Conservation (phyloP, 106 monocot genomes). For the Ottelia alismoides region DNA sequence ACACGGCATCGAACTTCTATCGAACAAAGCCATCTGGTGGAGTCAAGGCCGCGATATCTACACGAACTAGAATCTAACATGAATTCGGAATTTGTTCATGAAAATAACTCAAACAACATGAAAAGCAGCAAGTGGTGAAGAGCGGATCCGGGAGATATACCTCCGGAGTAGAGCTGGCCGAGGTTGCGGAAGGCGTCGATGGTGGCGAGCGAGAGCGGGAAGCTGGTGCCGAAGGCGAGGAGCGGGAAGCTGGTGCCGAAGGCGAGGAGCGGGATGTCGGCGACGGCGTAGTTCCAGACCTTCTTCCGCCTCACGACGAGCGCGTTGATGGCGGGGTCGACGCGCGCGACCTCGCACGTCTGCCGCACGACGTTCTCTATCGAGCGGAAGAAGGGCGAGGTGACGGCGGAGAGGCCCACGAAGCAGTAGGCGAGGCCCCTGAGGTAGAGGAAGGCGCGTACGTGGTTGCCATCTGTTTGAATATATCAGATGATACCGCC, state of each 20-base stretch:
- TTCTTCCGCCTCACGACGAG: constrained; percentile 31
- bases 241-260: constrained; percentile 91
- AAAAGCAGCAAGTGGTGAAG: no score
- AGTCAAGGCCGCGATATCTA: no score
- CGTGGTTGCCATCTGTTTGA: no score
- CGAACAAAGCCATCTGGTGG: no score
- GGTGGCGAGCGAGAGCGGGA: constrained; percentile 84
- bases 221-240: no score
- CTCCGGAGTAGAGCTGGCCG: constrained; percentile 68
- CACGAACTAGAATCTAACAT: no score
- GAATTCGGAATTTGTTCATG: no score
- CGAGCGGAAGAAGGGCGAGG: constrained; percentile 53
- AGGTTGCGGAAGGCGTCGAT: constrained; percentile 68
- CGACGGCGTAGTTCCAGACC: constrained; percentile 69
- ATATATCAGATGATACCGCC: no score
- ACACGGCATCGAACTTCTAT: no score
- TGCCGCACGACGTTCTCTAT: constrained; percentile 80
- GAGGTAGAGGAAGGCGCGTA: constrained; percentile 30
- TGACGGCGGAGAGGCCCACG: constrained; percentile 61
- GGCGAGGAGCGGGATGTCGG: constrained; percentile 63
- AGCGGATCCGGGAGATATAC: no score
- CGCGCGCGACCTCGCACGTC: constrained; percentile 22
- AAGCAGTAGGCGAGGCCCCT: constrained; percentile 62
- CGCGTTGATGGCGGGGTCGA: constrained; percentile 31
- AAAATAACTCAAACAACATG: no score